Evolutionary conservation across 495 filamentous ascomycete species (phyloP).

Genomic region (Poronia punctata): DNA sequence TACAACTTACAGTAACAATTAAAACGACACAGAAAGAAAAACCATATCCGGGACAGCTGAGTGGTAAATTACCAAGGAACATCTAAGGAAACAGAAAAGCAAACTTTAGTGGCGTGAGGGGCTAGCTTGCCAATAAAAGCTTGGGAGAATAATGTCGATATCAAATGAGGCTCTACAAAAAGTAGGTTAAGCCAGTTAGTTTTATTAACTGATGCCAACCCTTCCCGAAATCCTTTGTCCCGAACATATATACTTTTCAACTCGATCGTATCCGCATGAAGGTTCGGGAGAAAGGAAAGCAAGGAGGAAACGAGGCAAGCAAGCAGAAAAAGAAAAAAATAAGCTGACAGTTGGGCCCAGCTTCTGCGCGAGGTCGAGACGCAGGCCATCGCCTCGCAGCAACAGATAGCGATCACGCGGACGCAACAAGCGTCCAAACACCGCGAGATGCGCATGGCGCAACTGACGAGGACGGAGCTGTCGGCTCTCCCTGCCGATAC

Average conservation of each 20-base stretch:
- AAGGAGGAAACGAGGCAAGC: too few relatives aligned
- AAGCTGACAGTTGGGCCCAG: conserved; percentile 37
- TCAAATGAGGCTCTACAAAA: conserved; percentile 93
- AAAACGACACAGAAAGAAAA: too few relatives aligned
- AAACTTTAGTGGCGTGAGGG: too few relatives aligned
- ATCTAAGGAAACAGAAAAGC: too few relatives aligned
- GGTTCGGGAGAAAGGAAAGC: too few relatives aligned
- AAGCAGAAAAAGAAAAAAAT: background rate
- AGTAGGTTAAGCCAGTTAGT: conserved; percentile 47
- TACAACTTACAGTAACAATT: too few relatives aligned
- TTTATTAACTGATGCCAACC: conserved; percentile 2
- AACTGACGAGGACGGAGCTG: conserved; percentile 81
- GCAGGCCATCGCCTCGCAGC: conserved; percentile 77
- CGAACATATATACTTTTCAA: conserved; percentile 1
- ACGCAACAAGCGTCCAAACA: conserved; percentile 81
- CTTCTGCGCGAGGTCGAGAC: conserved; percentile 90
- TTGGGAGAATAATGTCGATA: conserved; percentile 91
- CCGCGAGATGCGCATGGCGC: conserved; percentile 79
- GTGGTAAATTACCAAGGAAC: too few relatives aligned
- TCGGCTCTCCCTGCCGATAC: conserved; percentile 69
- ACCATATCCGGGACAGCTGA: too few relatives aligned
- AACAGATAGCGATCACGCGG: conserved; percentile 83
- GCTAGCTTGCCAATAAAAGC: too few relatives aligned
- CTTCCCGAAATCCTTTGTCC: background rate
- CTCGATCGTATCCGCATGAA: too few relatives aligned